These are phyloP conservation scores for Irpex rosettiformis DNA, from an alignment of 1,284 basidiomycete genomes.

Conservation along the genomic window DNA sequence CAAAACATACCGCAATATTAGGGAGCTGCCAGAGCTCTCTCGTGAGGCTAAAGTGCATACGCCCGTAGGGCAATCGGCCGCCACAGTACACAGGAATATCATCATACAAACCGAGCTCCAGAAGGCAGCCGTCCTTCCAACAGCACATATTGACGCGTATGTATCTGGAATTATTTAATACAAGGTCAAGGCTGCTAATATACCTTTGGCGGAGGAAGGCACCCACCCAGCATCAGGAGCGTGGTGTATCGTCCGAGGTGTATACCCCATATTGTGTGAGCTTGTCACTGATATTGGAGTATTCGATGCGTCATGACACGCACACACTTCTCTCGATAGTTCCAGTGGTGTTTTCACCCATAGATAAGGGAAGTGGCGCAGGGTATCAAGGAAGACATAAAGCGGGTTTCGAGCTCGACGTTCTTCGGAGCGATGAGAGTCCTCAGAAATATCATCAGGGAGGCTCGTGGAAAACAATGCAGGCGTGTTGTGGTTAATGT, in stretches of 20 bases:
- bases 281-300: background rate
- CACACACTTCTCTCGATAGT: background rate
- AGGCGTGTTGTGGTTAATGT: background rate
- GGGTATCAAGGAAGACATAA: background rate
- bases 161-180: background rate
- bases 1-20: background rate
- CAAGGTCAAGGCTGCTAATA: too few species aligned
- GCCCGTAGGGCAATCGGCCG: background rate
- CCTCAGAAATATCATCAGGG: background rate
- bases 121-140: background rate
- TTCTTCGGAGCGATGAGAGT: background rate
- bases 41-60: background rate
- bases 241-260: background rate
- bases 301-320: background rate
- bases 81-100: slow-evolving; percentile 2
- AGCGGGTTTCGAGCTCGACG: background rate
- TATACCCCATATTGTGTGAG: background rate
- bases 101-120: background rate
- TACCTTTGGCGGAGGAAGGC: too few species aligned
- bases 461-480: background rate
- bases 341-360: background rate
- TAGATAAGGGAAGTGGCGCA: background rate
- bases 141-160: slow-evolving; percentile 2
- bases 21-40: background rate
- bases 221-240: slow-evolving; percentile 1